Percentiles rank a stretch among this genome's conserved stretches.
Evolutionary conservation across 2,329 filamentous ascomycete genomes (phyloP).

Genomic region (Orbilia blumenaviensis): DNA sequence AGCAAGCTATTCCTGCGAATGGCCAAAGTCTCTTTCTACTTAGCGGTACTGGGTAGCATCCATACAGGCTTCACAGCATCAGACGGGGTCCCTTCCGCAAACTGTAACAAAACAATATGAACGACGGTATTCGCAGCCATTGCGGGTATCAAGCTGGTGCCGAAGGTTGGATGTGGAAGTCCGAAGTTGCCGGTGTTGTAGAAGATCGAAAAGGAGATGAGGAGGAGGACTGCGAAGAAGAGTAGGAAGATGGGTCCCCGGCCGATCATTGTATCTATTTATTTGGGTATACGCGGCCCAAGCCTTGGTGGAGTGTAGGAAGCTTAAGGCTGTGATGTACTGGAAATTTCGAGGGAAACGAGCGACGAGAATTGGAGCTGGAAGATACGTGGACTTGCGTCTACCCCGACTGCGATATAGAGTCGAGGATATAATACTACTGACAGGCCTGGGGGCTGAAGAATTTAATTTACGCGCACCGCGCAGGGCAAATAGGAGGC

Average conservation of each 20-base stretch:
- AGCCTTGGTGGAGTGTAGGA: no score
- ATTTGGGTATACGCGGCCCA: slow-evolving; percentile 14
- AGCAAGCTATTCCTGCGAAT: not conserved
- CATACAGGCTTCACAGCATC: slow-evolving; percentile 35
- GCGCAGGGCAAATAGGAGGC: slow-evolving; percentile 27
- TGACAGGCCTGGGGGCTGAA: slow-evolving; percentile 33
- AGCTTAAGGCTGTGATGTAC: not conserved
- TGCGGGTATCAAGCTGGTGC: not conserved
- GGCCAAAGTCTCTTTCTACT: not conserved
- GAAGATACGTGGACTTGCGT: slow-evolving; percentile 20
- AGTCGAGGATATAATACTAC: not conserved
- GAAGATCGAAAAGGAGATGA: slow-evolving; percentile 51
- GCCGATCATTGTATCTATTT: slow-evolving; percentile 36
- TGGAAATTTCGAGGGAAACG: not conserved
- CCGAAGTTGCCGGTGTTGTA: slow-evolving; percentile 35
- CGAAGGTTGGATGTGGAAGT: not conserved
- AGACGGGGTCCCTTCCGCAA: not conserved
- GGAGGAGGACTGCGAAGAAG: slow-evolving; percentile 48
- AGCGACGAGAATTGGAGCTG: not conserved
- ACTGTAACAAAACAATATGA: slow-evolving; percentile 48
- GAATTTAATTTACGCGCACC: not conserved
- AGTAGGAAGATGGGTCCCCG: slow-evolving; percentile 47
- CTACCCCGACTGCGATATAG: slow-evolving; percentile 7
- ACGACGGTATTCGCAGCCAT: slow-evolving; percentile 31
- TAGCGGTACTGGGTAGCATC: not conserved